Base-by-base conservation (phyloP, 495 filamentous ascomycete species). In the Oidiodendron maius region DNA sequence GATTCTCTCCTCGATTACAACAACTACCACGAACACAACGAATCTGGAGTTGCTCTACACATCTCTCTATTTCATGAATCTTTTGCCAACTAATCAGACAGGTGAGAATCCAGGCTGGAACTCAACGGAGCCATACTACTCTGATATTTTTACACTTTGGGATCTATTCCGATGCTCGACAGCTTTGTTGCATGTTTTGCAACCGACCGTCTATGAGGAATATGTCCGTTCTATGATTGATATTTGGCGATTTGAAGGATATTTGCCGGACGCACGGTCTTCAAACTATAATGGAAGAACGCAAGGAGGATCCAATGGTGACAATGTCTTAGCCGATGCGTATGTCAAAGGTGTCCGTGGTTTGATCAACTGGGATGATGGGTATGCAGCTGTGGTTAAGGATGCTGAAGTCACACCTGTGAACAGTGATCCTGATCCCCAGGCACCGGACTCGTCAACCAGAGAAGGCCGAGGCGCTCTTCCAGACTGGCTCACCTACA, bases 301-400 rank as follows among this genome's bases (percentile, higher is more conserved):
- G 0, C 84, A 89, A 66, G 87, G 84, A 3, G 84, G 84, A 8
- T 85, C 78, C 3, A 86, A 87, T 52, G 79, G 76, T 1, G 84
- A 89, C 61, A 87, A 83, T 50, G 70, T 89, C 8, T 72, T 89
- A 16, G 84, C 83, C 2, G 84, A 89, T 56, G 83, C 83, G 2
- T 87, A 81, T 49, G 78, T 87, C 23, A 87, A 88, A 50, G 82
- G 83, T 3, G 76, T 89, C 17, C 70, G 77, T 6, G 65, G 64
- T 11, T 64, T 60, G n/a, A 65, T 88, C 12, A 71, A 88, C 58
- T 88, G 84, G 84, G 63, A 71, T 13, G 82, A 81, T 49, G 83
- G 76, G 9, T 87, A 80, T 54, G 60, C 63, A 21, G 83, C 84
- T 26, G 83, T 89, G 80, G 64, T 81, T n/a, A 81, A 75, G 45